Conservation (phyloP, 1,284 basidiomycete genomes). For the Pholiota adiposa region DNA sequence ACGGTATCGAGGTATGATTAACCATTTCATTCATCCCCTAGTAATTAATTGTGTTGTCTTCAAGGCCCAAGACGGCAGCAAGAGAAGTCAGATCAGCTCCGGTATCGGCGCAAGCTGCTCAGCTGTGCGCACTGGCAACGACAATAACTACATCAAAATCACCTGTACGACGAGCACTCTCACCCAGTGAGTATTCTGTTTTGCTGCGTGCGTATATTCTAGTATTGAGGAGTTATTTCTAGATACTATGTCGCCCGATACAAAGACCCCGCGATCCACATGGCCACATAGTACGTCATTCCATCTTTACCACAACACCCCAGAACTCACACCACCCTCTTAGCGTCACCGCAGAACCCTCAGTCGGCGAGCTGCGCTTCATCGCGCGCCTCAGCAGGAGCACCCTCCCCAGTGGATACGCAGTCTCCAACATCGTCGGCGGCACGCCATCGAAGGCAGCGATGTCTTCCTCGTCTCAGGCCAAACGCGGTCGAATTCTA, state of each 20-base stretch:
- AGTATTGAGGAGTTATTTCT: background rate
- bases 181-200: constrained; percentile 28
- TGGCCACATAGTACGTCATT: constrained; percentile 38
- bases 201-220: background rate
- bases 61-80: constrained; percentile 34
- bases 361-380: constrained; percentile 44
- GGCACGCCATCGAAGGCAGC: constrained; percentile 43
- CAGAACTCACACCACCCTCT: background rate
- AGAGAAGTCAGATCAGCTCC: constrained; percentile 36
- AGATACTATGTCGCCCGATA: constrained; percentile 40
- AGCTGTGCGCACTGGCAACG: constrained; percentile 31
- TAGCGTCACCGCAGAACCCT: constrained; percentile 36
- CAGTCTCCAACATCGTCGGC: constrained; percentile 32
- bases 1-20: background rate
- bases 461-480: constrained; percentile 40
- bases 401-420: constrained; percentile 34
- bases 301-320: too few relatives aligned
- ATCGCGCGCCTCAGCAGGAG: constrained; percentile 40
- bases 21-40: background rate
- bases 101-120: constrained; percentile 39
- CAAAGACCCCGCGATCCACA: constrained; percentile 38
- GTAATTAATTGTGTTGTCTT: background rate
- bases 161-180: constrained; percentile 37
- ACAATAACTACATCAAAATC: constrained; percentile 39
- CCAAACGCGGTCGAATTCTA: constrained; percentile 45